Percentiles rank a stretch among this genome's conserved stretches.
Evolutionary conservation across 164 flowering plant genomes (phyloP).

Genomic region (Umbellularia californica): DNA sequence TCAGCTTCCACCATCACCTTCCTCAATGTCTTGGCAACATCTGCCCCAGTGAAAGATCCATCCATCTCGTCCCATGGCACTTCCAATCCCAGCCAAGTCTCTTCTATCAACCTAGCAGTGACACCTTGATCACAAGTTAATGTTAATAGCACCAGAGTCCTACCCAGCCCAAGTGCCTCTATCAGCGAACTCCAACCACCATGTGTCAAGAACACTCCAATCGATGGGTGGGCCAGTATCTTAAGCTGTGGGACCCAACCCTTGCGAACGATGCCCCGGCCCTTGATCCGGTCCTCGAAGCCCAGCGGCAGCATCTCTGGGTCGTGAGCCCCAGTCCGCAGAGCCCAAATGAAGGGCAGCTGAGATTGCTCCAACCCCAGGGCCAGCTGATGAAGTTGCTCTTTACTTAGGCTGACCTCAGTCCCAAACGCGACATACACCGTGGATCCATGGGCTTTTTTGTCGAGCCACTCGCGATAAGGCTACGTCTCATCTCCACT

Average conservation of each 20-base stretch:
- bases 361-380: slow-evolving; percentile 25
- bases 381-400: slow-evolving; percentile 31
- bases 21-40: slow-evolving; percentile 27
- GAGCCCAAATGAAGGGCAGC: slow-evolving; percentile 35
- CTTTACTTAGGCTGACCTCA: slow-evolving; percentile 23
- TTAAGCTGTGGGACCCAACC: slow-evolving; percentile 46
- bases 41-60: slow-evolving; percentile 28
- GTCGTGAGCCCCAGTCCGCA: slow-evolving; percentile 19
- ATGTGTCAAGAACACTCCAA: slow-evolving; percentile 37
- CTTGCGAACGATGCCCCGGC: slow-evolving; percentile 24
- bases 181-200: slow-evolving; percentile 31
- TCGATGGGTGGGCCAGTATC: slow-evolving; percentile 33
- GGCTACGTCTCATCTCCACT: background rate
- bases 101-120: slow-evolving; percentile 33
- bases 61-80: slow-evolving; percentile 30
- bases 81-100: slow-evolving; percentile 34
- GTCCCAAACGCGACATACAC: slow-evolving; percentile 41
- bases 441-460: slow-evolving; percentile 20
- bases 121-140: slow-evolving; percentile 27
- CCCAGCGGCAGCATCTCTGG: slow-evolving; percentile 21
- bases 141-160: slow-evolving; percentile 25
- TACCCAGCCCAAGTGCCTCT: slow-evolving; percentile 34
- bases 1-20: slow-evolving; percentile 25
- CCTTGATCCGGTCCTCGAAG: slow-evolving; percentile 15
- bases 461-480: slow-evolving; percentile 34